Evolutionary conservation across 768 basidiomycete genomes (phyloP).

Genomic region (Clitopilus hobsonii): DNA sequence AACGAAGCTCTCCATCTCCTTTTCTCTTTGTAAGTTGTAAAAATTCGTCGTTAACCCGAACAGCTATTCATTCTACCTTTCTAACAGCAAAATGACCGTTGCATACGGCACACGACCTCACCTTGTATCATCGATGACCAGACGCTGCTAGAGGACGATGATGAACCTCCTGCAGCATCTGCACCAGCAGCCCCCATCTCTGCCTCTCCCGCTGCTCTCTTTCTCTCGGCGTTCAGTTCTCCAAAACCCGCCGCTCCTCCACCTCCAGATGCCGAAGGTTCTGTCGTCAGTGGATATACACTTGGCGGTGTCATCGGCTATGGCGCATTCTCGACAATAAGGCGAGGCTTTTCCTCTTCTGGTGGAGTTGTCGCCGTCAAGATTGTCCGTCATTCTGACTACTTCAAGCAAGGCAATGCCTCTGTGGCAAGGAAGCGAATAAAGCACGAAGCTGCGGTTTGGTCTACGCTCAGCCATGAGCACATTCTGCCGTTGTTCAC

Average conservation of each 20-base stretch:
- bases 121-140: background rate
- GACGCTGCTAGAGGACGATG: constrained; percentile 1
- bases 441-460: constrained; percentile 66
- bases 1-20: background rate
- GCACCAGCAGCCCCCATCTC: constrained; percentile 16
- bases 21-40: background rate
- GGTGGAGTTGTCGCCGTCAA: constrained; percentile 78
- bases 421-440: constrained; percentile 48
- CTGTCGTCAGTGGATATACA: constrained; percentile 63
- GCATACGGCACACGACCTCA: background rate
- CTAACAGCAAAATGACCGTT: background rate
- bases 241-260: constrained; percentile 25
- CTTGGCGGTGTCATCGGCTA: constrained; percentile 73
- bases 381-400: constrained; percentile 61
- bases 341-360: constrained; percentile 59
- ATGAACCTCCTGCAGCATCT: background rate
- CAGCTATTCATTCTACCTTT: background rate
- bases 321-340: constrained; percentile 80
- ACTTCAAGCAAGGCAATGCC: constrained; percentile 48
- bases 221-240: constrained; percentile 61
- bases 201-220: constrained; percentile 69
- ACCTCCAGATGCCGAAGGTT: constrained; percentile 61
- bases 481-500: constrained; percentile 84
- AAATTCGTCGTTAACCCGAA: background rate
- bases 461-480: constrained; percentile 77